phyloP scores from a whole-genome alignment of 192 early-diverging fungal genomes.

The Umbelopsis ramanniana region DNA sequence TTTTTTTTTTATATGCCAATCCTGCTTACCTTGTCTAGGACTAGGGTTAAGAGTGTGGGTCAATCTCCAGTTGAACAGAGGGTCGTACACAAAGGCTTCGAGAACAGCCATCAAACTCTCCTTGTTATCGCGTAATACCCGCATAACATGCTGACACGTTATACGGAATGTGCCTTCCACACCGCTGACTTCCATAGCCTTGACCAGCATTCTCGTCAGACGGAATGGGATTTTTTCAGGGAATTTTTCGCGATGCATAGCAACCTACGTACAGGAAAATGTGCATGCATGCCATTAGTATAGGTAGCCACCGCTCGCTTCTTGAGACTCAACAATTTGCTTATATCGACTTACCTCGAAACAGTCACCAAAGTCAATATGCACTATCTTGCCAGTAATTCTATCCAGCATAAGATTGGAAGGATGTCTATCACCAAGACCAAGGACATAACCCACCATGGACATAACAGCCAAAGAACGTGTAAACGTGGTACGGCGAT shows the following conservation, averaged over 20 bases:
- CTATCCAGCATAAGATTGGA: slow-evolving; percentile 94
- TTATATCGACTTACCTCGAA: slow-evolving; percentile 71
- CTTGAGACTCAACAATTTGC: background rate
- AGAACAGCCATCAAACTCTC: slow-evolving; percentile 98
- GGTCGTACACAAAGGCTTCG: slow-evolving; percentile 98
- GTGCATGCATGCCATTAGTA: no score
- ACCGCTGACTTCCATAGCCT: slow-evolving; percentile 97
- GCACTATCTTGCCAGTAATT: slow-evolving; percentile 89
- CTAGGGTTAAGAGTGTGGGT: slow-evolving; percentile 53
- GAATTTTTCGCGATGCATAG: slow-evolving; percentile 94
- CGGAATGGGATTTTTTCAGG: slow-evolving; percentile 99
- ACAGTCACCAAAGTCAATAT: slow-evolving; percentile 98
- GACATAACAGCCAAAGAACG: slow-evolving; percentile 96
- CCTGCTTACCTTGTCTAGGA: slow-evolving; percentile 34
- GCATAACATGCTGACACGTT: slow-evolving; percentile 96
- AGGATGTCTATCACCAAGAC: slow-evolving; percentile 94
- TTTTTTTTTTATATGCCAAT: no score
- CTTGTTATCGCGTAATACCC: slow-evolving; percentile 91
- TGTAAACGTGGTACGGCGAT: slow-evolving; percentile 94
- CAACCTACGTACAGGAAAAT: slow-evolving; percentile 65
- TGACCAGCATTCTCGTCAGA: slow-evolving; percentile 94
- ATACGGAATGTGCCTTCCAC: slow-evolving; percentile 96
- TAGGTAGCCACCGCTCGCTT: no score
- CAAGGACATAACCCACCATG: slow-evolving; percentile 98
- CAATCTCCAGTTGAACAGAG: slow-evolving; percentile 90